Evolutionary conservation across 2,329 filamentous ascomycete genomes (phyloP), one percentile per base, ranked within the genome.

Genomic region (Aspergillus hiratsukae): DNA sequence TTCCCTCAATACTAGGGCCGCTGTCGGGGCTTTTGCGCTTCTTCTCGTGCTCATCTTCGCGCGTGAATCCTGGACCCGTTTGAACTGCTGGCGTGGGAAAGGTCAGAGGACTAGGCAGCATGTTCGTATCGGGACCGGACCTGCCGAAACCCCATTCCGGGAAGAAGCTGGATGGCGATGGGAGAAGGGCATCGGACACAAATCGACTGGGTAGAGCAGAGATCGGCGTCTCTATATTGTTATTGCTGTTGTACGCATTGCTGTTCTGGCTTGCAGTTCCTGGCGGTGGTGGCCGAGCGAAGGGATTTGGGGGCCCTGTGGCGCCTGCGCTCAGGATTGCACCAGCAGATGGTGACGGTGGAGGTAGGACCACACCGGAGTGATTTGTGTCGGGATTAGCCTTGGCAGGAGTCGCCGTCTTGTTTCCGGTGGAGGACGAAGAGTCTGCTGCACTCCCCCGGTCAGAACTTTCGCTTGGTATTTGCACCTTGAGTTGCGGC

Each of bases 161-260:
- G 68, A 96, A 97, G 76, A 97, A 97, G 62, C 86, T 91, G 61
- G 89, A 95, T 0, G 94, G 94, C 55, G 90, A 96, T 0, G 94
- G 92, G 17, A 97, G 80, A 53, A 97, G 86, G 37, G 92, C 90
- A 62, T 89, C 90, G 56, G 87, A 88, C 64, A 97, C 87, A 72
- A 97, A 97, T 43, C 93, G 86, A 51, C 90, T 96, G 0, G 94
- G 94, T 10, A 99, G 80, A 3, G 93, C 92, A 1, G 92, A 97
- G n/a, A 95, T 91, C 0, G 94, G 94, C 0, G 94, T 94, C 69
- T 94, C 77, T 48, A 77, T 76, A 52, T 75, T 75, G 56, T 71
- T 75, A 54, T 64, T 72, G 54, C 58, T 70, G 50, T 69, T 68
- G 35, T 78, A 76, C n/a, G 77, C 74, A 35, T 69, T 69, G 48